Evolutionary conservation across 371 early-diverging fungal species (phyloP).

Genomic region (Apophysomyces elegans): DNA sequence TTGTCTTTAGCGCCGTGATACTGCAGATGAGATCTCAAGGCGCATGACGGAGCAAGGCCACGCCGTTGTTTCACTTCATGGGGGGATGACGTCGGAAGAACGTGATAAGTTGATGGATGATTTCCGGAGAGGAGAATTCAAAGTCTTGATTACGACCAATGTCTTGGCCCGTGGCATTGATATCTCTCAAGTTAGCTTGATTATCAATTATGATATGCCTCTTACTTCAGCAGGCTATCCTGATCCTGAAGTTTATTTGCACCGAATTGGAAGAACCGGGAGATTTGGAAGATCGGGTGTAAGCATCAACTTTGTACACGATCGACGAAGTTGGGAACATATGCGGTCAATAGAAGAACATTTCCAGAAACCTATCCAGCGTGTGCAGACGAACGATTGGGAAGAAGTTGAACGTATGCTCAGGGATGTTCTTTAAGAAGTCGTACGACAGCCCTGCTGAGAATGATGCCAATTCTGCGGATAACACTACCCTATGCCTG

Average conservation of each 20-base stretch:
- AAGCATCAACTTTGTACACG: slow-evolving; percentile 95
- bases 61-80: slow-evolving; percentile 89
- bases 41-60: slow-evolving; percentile 87
- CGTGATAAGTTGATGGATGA: slow-evolving; percentile 95
- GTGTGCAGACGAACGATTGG: slow-evolving; percentile 79
- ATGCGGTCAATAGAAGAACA: slow-evolving; percentile 80
- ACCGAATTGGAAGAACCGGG: slow-evolving; percentile 99
- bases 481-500: too few species aligned
- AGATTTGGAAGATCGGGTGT: slow-evolving; percentile 98
- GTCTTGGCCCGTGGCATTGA: slow-evolving; percentile 98
- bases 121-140: slow-evolving; percentile 90
- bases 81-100: slow-evolving; percentile 74
- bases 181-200: slow-evolving; percentile 95
- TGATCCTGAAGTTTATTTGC: slow-evolving; percentile 96
- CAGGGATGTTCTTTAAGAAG: slow-evolving; percentile 63
- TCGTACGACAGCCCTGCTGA: too few species aligned
- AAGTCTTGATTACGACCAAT: slow-evolving; percentile 97
- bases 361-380: slow-evolving; percentile 75
- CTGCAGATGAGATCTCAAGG: slow-evolving; percentile 81
- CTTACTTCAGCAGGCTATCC: slow-evolving; percentile 58
- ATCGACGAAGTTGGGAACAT: slow-evolving; percentile 66
- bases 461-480: too few species aligned
- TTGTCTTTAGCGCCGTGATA: slow-evolving; percentile 64
- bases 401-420: slow-evolving; percentile 77
- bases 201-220: slow-evolving; percentile 98